Percentiles rank a stretch among this genome's conserved stretches.
These are phyloP conservation scores for Schizothecium vesticola DNA, from an alignment of 495 filamentous ascomycete genomes.

Conservation along the genomic window DNA sequence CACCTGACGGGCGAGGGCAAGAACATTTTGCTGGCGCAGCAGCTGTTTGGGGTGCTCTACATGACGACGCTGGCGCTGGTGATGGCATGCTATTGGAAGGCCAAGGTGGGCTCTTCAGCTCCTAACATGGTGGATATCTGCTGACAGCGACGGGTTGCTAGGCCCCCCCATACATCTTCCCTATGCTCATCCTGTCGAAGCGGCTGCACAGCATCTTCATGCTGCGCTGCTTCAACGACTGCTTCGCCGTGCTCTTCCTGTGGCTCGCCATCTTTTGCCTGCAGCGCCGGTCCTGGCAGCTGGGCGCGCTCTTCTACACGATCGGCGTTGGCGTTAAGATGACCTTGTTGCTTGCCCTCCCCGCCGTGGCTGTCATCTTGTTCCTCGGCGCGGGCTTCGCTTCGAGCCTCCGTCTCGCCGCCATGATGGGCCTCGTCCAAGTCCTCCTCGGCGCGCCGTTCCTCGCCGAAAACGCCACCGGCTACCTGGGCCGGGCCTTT, in stretches of 20 bases:
- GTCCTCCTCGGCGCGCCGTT: constrained; percentile 75
- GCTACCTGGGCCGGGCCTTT: constrained; percentile 77
- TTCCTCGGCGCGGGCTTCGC: constrained; percentile 63
- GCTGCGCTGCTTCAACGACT: constrained; percentile 92
- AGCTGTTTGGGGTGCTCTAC: constrained; percentile 74
- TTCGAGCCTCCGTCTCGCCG: constrained; percentile 58
- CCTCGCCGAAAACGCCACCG: constrained; percentile 56
- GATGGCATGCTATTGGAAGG: constrained; percentile 72
- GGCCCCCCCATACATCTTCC: constrained; percentile 85
- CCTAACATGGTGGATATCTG: background rate
- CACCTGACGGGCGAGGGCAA: constrained; percentile 67
- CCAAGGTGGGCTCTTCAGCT: constrained; percentile 46
- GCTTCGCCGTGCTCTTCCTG: constrained; percentile 74
- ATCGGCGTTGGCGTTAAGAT: constrained; percentile 87
- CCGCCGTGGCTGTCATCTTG: constrained; percentile 68
- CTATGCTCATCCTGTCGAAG: constrained; percentile 83
- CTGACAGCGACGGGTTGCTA: too few relatives aligned
- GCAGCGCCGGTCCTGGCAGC: constrained; percentile 63
- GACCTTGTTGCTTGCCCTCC: constrained; percentile 76
- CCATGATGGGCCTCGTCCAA: constrained; percentile 69
- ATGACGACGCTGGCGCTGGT: constrained; percentile 67
- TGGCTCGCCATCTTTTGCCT: constrained; percentile 74
- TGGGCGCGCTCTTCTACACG: constrained; percentile 68
- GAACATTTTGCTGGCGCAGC: constrained; percentile 74
- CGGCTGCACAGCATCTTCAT: constrained; percentile 90